Conservation (phyloP, 2,329 filamentous ascomycete species). For the Alternaria sp. region DNA sequence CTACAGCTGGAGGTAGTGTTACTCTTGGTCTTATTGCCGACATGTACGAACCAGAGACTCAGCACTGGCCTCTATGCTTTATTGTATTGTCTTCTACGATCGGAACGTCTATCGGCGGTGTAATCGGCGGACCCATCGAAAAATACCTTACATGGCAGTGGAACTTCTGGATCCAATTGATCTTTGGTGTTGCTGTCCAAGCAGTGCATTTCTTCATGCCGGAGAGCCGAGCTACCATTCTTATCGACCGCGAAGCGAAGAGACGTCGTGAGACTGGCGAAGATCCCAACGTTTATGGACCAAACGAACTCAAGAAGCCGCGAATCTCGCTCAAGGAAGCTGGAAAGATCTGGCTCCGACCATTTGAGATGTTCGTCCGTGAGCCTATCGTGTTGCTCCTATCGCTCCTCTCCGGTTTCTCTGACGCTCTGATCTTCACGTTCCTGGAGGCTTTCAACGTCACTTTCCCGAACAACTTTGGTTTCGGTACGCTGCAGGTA, state of each 20-base stretch:
- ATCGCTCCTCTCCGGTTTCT: conserved; percentile 77
- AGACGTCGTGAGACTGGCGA: conserved; percentile 70
- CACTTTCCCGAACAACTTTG: conserved; percentile 71
- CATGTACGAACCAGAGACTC: conserved; percentile 65
- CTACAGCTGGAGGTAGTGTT: conserved; percentile 69
- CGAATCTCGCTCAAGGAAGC: conserved; percentile 47
- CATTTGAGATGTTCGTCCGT: conserved; percentile 73
- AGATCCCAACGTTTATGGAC: conserved; percentile 71
- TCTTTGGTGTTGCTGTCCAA: conserved; percentile 76
- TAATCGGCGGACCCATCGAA: conserved; percentile 66
- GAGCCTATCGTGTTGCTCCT: conserved; percentile 78
- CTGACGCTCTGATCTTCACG: conserved; percentile 79
- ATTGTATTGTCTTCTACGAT: conserved; percentile 62
- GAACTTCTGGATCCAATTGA: conserved; percentile 85
- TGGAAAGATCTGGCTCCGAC: conserved; percentile 58
- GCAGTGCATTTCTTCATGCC: conserved; percentile 72
- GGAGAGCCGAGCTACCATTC: conserved; percentile 76
- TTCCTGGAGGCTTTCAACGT: conserved; percentile 75
- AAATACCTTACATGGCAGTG: conserved; percentile 68
- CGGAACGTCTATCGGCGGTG: conserved; percentile 78
- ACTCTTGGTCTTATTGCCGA: conserved; percentile 71
- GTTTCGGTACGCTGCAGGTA: conserved; percentile 65
- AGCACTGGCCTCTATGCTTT: conserved; percentile 69
- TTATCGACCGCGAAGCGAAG: conserved; percentile 81
- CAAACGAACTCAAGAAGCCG: conserved; percentile 67